Evolutionary conservation across 441 rosid species (phyloP).

Genomic region (Eruca vesicaria): DNA sequence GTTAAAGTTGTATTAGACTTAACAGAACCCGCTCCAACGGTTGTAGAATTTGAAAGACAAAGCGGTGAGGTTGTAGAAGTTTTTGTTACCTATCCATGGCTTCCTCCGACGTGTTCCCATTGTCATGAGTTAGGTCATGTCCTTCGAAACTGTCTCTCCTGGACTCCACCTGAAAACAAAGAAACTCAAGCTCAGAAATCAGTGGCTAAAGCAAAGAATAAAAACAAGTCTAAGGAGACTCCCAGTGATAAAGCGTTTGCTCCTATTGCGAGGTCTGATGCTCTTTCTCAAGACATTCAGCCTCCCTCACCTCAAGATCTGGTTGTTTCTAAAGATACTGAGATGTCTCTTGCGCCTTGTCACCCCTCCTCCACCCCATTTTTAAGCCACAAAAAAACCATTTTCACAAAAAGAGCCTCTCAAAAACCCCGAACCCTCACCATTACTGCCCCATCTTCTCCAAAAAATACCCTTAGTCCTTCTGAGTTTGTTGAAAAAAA

Average conservation of each 20-base stretch:
- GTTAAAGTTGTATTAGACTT: not conserved
- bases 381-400: no score
- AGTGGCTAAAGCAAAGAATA: not conserved
- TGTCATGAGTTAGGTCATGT: not conserved
- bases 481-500: not conserved
- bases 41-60: not conserved
- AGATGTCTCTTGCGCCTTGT: no score
- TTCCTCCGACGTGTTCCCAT: not conserved
- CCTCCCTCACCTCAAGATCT: no score
- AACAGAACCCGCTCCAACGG: not conserved
- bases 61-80: not conserved
- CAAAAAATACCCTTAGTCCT: not conserved
- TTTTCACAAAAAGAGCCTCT: not conserved
- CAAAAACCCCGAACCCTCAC: not conserved
- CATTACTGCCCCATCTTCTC: not conserved
- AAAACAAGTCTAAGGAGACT: not conserved
- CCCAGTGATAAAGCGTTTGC: not conserved
- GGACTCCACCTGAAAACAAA: not conserved
- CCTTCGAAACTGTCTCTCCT: not conserved
- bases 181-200: not conserved
- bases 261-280: no score
- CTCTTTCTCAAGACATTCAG: no score
- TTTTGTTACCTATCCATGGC: not conserved
- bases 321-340: no score
- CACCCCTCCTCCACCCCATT: no score